A percentile compares a stretch with the other conserved stretches of the same genome.
These are phyloP conservation scores for Thielaviopsis ethacetica DNA, from an alignment of 2,329 filamentous ascomycete genomes.

Conservation along the genomic window DNA sequence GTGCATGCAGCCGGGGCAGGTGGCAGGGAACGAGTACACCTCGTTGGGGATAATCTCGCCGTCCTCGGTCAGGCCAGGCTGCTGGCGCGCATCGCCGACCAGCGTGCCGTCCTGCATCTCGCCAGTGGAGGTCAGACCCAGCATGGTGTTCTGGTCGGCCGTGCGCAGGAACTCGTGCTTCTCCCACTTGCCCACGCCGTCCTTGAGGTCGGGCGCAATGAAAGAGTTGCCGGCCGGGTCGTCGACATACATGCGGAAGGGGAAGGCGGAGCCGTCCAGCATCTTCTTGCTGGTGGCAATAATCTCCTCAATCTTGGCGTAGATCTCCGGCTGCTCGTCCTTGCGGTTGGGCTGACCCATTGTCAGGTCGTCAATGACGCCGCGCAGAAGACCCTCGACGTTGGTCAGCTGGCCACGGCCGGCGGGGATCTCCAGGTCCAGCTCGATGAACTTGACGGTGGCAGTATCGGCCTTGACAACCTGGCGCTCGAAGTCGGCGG, in stretches of 20 bases:
- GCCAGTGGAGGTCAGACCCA: constrained; percentile 55
- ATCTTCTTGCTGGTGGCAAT: constrained; percentile 61
- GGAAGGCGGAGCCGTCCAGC: constrained; percentile 60
- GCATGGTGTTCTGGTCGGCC: constrained; percentile 66
- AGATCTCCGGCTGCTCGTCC: constrained; percentile 59
- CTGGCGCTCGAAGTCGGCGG: constrained; percentile 65
- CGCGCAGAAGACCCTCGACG: constrained; percentile 70
- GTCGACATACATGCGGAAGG: constrained; percentile 76
- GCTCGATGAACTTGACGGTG: constrained; percentile 70
- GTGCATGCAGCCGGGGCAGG: constrained; percentile 80
- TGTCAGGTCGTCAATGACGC: constrained; percentile 65
- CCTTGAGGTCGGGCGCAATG: constrained; percentile 73
- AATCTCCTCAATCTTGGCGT: constrained; percentile 60
- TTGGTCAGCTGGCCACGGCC: constrained; percentile 87
- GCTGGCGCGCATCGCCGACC: constrained; percentile 18
- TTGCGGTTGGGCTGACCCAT: constrained; percentile 71
- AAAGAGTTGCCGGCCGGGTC: constrained; percentile 93
- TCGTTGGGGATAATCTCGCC: constrained; percentile 83
- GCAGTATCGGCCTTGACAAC: constrained; percentile 87
- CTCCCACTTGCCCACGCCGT: constrained; percentile 72
- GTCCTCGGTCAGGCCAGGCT: constrained; percentile 27
- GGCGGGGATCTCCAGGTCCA: constrained; percentile 84
- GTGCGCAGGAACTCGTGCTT: constrained; percentile 73
- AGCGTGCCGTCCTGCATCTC: constrained; percentile 15
- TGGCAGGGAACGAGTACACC: constrained; percentile 82